These are phyloP conservation scores for Trichophyton schoenleinii DNA, from an alignment of 2,329 filamentous ascomycete species.

Conservation along the genomic window DNA sequence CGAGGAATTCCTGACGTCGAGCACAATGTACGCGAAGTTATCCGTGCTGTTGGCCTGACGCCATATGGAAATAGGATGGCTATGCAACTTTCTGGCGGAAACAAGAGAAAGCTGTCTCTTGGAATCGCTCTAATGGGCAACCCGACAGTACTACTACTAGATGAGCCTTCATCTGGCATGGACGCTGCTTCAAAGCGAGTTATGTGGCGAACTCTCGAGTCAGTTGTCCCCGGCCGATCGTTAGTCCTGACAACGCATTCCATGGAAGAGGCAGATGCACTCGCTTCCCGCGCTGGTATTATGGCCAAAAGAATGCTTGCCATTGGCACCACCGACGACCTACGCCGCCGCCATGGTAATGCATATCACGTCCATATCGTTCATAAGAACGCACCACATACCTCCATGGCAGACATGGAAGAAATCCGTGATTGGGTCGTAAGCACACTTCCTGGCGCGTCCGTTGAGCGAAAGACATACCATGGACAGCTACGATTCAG, in stretches of 20 bases:
- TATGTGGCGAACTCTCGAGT: conserved; percentile 78
- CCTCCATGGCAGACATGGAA: conserved; percentile 54
- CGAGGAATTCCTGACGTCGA: conserved; percentile 64
- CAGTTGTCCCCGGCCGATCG: conserved; percentile 62
- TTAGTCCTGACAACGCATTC: conserved; percentile 83
- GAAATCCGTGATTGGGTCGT: conserved; percentile 54
- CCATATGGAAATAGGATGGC: conserved; percentile 64
- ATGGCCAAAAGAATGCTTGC: conserved; percentile 78
- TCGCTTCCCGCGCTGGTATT: conserved; percentile 74
- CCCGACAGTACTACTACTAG: conserved; percentile 71
- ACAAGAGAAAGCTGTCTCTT: conserved; percentile 82
- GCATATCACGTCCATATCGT: conserved; percentile 73
- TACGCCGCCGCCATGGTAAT: conserved; percentile 65
- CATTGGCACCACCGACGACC: conserved; percentile 58
- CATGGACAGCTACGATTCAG: conserved; percentile 83
- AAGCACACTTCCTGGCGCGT: conserved; percentile 48
- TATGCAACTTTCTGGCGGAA: conserved; percentile 69
- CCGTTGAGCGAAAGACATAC: conserved; percentile 60
- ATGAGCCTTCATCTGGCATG: conserved; percentile 79
- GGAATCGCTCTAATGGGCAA: conserved; percentile 91
- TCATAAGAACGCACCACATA: conserved; percentile 60
- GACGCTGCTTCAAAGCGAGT: conserved; percentile 82
- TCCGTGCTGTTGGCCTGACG: conserved; percentile 66
- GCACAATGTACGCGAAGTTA: conserved; percentile 64
- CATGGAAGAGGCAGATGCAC: conserved; percentile 89